phyloP scores from a whole-genome alignment of 2,329 filamentous ascomycete species.

The Alternaria solani region DNA sequence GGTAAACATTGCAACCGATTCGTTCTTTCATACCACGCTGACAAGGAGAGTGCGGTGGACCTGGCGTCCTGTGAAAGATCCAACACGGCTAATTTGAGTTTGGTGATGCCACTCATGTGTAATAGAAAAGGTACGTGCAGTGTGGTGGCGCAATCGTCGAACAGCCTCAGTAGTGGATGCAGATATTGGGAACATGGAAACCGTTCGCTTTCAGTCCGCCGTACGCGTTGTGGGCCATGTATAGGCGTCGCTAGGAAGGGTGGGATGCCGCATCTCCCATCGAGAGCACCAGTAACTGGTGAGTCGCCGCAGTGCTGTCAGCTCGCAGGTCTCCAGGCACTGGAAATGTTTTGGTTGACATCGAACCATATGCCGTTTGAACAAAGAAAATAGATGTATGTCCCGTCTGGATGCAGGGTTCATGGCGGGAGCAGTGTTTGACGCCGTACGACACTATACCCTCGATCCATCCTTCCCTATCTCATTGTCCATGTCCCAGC shows the following conservation, averaged over 20 bases:
- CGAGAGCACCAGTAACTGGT: not conserved
- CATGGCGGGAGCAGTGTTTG: conserved; percentile 42
- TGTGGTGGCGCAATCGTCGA: conserved; percentile 6
- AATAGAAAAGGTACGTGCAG: conserved; percentile 8
- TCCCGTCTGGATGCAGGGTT: conserved; percentile 37
- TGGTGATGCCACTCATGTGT: conserved; percentile 18
- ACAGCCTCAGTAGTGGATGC: not conserved
- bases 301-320: conserved; percentile 17
- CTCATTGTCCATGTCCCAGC: conserved; percentile 30
- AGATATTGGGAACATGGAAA: not conserved
- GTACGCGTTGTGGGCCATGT: not conserved
- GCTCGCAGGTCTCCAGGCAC: conserved; percentile 18
- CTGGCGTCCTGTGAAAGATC: conserved; percentile 11
- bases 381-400: conserved; percentile 25
- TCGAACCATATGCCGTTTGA: not conserved
- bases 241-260: not conserved
- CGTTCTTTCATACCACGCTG: conserved; percentile 29
- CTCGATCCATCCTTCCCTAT: conserved; percentile 44
- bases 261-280: not conserved
- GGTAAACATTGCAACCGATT: conserved; percentile 38
- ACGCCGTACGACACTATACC: conserved; percentile 43
- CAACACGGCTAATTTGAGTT: conserved; percentile 18
- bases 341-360: conserved; percentile 28
- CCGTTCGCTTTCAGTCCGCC: not conserved
- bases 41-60: conserved; percentile 21